These are phyloP conservation scores for Fusarium brachygibbosum DNA, from an alignment of 2,329 filamentous ascomycete genomes.

Conservation along the genomic window DNA sequence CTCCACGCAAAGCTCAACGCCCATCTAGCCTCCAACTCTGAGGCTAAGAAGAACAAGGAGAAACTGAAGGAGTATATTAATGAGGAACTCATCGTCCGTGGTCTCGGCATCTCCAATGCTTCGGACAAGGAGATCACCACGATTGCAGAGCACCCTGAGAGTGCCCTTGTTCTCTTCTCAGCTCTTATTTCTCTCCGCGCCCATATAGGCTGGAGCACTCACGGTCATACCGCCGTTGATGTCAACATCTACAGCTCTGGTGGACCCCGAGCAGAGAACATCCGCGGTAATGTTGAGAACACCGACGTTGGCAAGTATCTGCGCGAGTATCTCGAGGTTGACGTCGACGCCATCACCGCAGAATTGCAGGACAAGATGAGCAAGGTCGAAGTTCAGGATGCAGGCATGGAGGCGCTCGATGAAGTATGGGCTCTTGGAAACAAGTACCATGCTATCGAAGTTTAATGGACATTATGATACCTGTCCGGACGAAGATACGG, in stretches of 20 bases:
- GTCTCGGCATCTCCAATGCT: constrained; percentile 83
- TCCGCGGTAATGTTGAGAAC: constrained; percentile 93
- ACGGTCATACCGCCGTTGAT: constrained; percentile 93
- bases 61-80: constrained; percentile 75
- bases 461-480: not conserved
- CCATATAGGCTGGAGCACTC: constrained; percentile 93
- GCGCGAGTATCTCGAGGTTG: constrained; percentile 80
- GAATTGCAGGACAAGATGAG: constrained; percentile 73
- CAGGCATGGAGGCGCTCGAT: constrained; percentile 33
- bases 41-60: constrained; percentile 51
- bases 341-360: constrained; percentile 82
- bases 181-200: constrained; percentile 90
- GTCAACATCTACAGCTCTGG: constrained; percentile 94
- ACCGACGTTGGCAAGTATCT: constrained; percentile 91
- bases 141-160: constrained; percentile 70
- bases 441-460: constrained; percentile 31
- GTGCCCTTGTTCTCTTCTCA: constrained; percentile 73
- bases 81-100: constrained; percentile 73
- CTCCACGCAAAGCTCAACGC: constrained; percentile 72
- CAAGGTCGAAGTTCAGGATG: constrained; percentile 30
- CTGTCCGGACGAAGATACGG: not conserved
- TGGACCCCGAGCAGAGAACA: constrained; percentile 71
- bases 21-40: constrained; percentile 64
- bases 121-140: constrained; percentile 76
- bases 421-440: constrained; percentile 30